phyloP scores from a whole-genome alignment of 495 filamentous ascomycete genomes.

The Lindgomyces ingoldianus region DNA sequence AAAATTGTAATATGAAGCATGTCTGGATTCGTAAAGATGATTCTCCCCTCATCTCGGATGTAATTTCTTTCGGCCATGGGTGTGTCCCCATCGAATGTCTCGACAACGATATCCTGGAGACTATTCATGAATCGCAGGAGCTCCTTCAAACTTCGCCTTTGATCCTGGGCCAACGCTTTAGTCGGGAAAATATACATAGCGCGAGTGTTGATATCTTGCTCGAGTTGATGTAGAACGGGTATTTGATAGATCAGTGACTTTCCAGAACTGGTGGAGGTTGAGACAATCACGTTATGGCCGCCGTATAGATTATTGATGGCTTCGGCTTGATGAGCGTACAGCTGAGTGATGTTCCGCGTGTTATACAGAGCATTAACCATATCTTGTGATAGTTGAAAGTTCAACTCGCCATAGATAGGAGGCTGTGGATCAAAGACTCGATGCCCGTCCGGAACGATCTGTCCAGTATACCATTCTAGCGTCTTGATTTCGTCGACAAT shows the following conservation, averaged over 20 bases:
- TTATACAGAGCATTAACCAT: slow-evolving; percentile 95
- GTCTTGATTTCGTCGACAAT: slow-evolving; percentile 83
- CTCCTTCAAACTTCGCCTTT: slow-evolving; percentile 83
- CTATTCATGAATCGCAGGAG: slow-evolving; percentile 76
- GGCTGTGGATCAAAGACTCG: slow-evolving; percentile 87
- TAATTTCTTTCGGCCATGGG: slow-evolving; percentile 72
- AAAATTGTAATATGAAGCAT: slow-evolving; percentile 97
- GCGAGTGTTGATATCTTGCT: slow-evolving; percentile 70
- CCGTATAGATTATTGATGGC: slow-evolving; percentile 88
- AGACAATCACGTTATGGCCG: slow-evolving; percentile 84
- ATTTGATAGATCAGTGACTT: slow-evolving; percentile 97
- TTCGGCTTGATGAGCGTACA: slow-evolving; percentile 95
- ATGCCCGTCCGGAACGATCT: slow-evolving; percentile 94
- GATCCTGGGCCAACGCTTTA: slow-evolving; percentile 95
- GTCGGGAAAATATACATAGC: slow-evolving; percentile 99
- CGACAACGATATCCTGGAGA: slow-evolving; percentile 74
- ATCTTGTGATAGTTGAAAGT: slow-evolving; percentile 83
- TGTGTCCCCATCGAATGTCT: slow-evolving; percentile 96
- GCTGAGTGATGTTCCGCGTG: slow-evolving; percentile 74
- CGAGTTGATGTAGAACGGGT: slow-evolving; percentile 85
- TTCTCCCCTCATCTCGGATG: slow-evolving; percentile 84
- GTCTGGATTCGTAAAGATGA: slow-evolving; percentile 98
- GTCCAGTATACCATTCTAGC: slow-evolving; percentile 82
- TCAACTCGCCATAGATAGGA: slow-evolving; percentile 78
- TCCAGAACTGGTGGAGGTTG: slow-evolving; percentile 93